Conservation (phyloP, 2,329 filamentous ascomycete species). For the Calonectria pauciramosa region DNA sequence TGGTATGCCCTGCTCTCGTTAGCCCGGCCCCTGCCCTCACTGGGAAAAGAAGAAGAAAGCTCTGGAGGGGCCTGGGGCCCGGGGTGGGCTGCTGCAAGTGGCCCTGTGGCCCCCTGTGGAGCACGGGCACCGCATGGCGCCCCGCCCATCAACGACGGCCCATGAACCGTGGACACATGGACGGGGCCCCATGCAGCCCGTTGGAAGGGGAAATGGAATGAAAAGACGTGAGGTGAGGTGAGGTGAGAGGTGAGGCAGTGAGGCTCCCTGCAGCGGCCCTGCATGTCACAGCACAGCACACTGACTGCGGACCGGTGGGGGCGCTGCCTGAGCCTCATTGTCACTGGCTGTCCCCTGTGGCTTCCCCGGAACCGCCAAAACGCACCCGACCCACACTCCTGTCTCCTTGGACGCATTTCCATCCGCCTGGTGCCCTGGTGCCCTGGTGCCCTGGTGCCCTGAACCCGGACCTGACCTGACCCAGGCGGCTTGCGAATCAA, state of each 20-base stretch:
- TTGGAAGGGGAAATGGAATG: slow-evolving; percentile 26
- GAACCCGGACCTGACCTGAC: slow-evolving; percentile 1
- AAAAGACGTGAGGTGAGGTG: slow-evolving; percentile 10
- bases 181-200: slow-evolving; percentile 10
- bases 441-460: background rate
- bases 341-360: background rate
- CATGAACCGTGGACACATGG: slow-evolving; percentile 18
- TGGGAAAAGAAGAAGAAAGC: slow-evolving; percentile 9
- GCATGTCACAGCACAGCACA: slow-evolving; percentile 13
- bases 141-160: slow-evolving; percentile 24
- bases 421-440: slow-evolving; percentile 1
- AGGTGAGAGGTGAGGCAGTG: slow-evolving; percentile 13
- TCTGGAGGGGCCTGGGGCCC: background rate
- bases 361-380: slow-evolving; percentile 14
- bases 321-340: slow-evolving; percentile 7
- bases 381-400: slow-evolving; percentile 6
- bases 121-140: slow-evolving; percentile 19
- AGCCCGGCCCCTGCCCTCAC: background rate
- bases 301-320: background rate
- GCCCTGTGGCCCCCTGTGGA: slow-evolving; percentile 16
- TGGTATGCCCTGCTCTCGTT: slow-evolving; percentile 6
- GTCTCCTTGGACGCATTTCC: slow-evolving; percentile 8
- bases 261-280: slow-evolving; percentile 17
- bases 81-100: slow-evolving; percentile 8
- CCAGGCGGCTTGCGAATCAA: slow-evolving; percentile 5